phyloP scores from a whole-genome alignment of 495 filamentous ascomycete species.

The Penicillium goetzii region DNA sequence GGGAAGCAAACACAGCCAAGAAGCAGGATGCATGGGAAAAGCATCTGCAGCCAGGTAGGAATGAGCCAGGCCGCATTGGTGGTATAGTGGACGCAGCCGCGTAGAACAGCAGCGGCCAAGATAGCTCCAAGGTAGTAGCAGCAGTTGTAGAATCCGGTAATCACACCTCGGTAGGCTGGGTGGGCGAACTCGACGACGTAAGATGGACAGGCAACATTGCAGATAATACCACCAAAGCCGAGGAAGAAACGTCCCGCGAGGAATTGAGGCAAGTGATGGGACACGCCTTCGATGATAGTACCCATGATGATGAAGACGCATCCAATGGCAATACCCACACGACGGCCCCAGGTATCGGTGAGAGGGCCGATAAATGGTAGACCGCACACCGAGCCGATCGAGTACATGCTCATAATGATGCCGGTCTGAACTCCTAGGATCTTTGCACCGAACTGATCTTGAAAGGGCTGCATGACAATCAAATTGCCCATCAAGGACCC shows the following conservation, averaged over 20 bases:
- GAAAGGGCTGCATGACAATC: conserved; percentile 36
- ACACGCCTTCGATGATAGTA: conserved; percentile 52
- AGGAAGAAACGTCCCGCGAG: conserved; percentile 77
- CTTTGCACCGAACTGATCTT: conserved; percentile 38
- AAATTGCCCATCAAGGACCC: conserved; percentile 48
- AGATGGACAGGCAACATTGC: conserved; percentile 67
- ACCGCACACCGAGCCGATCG: conserved; percentile 60
- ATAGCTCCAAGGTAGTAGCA: conserved; percentile 64
- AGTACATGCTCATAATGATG: conserved; percentile 60
- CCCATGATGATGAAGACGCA: conserved; percentile 58
- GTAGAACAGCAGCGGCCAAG: conserved; percentile 20
- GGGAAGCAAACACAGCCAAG: conserved; percentile 33
- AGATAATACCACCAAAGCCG: conserved; percentile 73
- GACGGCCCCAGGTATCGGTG: conserved; percentile 59
- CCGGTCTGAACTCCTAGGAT: conserved; percentile 43
- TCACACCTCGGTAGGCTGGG: conserved; percentile 66
- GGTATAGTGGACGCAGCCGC: conserved; percentile 29
- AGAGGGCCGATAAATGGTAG: conserved; percentile 62
- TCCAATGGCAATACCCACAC: conserved; percentile 63
- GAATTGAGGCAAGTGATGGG: conserved; percentile 51
- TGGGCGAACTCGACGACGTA: conserved; percentile 5
- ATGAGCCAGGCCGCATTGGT: conserved; percentile 55
- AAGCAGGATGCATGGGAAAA: conserved; percentile 52
- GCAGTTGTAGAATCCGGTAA: conserved; percentile 66
- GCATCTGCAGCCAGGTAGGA: conserved; percentile 64